Conservation (phyloP, 2,329 filamentous ascomycete genomes). For the Beauveria caledonica region DNA sequence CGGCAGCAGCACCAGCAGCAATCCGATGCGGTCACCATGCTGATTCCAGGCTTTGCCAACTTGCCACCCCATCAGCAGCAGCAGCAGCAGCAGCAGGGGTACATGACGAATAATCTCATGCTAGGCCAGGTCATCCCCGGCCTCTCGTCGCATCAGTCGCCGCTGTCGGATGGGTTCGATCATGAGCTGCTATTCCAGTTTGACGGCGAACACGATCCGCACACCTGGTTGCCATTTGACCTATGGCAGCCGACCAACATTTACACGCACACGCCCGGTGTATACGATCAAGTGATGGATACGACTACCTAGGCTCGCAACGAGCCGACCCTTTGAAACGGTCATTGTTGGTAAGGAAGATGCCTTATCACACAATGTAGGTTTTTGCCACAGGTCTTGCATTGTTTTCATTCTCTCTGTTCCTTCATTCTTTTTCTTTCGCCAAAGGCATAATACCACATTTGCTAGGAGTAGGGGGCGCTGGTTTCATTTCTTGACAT, state of each 20-base stretch:
- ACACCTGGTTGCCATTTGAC: neutral
- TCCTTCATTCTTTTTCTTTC: neutral
- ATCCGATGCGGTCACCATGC: slow-evolving; percentile 31
- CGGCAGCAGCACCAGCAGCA: slow-evolving; percentile 12
- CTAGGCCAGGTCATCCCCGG: neutral
- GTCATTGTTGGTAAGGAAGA: too few relatives aligned
- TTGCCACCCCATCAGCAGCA: slow-evolving; percentile 15
- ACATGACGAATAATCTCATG: neutral
- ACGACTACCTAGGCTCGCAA: slow-evolving; percentile 3
- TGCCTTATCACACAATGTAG: too few relatives aligned
- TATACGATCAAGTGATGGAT: slow-evolving; percentile 1
- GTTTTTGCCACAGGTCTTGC: too few relatives aligned
- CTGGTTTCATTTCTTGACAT: neutral
- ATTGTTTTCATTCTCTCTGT: neutral
- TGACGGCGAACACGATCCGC: slow-evolving; percentile 22
- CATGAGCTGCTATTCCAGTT: slow-evolving; percentile 37
- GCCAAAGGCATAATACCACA: neutral
- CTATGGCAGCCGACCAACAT: slow-evolving; percentile 3
- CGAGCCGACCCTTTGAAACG: too few relatives aligned
- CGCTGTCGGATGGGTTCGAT: slow-evolving; percentile 36
- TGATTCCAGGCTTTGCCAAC: slow-evolving; percentile 33
- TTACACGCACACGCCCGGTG: slow-evolving; percentile 9
- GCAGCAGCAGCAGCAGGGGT: slow-evolving; percentile 8
- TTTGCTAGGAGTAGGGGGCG: neutral
- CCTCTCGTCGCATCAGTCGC: neutral